Base-by-base conservation (phyloP, 148 eudicot genomes). In the Cornus suecica region DNA sequence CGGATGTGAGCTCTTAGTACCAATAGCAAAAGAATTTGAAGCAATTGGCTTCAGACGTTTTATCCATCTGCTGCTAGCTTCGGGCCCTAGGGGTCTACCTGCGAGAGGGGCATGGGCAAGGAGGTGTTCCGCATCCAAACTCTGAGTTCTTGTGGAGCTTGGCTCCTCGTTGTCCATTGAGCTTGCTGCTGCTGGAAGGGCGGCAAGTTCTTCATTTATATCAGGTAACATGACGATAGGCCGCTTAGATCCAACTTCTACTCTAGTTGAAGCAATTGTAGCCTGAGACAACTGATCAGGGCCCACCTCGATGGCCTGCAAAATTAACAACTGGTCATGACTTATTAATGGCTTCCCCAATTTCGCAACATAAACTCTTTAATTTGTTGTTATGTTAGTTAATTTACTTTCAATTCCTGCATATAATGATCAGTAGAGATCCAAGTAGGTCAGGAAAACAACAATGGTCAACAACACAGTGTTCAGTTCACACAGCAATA, bases 81-180 rank as follows among this genome's bases (percentile, higher is more conserved):
- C 95, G n/a, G 64, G 25, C 37, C 66, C 34, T 48, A 66, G 60
- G 62, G 82, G 70, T 48, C 16, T 45, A 30, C 69, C 76, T 45
- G 63, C 76, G 51, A 48, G 30, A 65, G 10, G 70, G 76, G 80
- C 70, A 77, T 79, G 70, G 6, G 84, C 73, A 73, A 83, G 76
- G 51, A 89, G 89, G 32, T 77, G 81, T 27, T 89, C 90, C 70
- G 86, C 82, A 73, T 92, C 92, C 69, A 95, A 79, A 80, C 97
- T 92, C 80, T 83, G 91, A 65, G 97, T 94, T 77, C 80, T 88
- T 26, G 97, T 89, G 52, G 89, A 75, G 76, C 84, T 82, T n/a
- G 90, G 86, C 66, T 86, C 86, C 14, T 71, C 79, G 29, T 84
- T 78, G 52, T 84, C 89, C 42, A 78, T 77, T 34, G 88, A 78